Evolutionary conservation across 331 rosid species (phyloP).

Genomic region (Telfairia occidentalis): DNA sequence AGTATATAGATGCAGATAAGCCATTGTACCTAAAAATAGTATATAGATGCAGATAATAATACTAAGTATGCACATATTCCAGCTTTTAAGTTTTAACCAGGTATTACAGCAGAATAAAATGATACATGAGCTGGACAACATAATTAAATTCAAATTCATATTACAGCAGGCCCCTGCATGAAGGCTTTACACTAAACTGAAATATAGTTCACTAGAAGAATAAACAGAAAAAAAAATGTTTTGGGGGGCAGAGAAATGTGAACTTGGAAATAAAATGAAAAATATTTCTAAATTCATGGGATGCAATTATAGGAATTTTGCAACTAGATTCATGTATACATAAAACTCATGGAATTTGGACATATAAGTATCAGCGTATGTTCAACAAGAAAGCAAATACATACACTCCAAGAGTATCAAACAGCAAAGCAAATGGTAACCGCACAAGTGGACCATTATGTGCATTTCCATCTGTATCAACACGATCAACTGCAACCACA

Average conservation of each 20-base stretch:
- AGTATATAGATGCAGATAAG: neutral
- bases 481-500: conserved; percentile 73
- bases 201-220: too few relatives aligned
- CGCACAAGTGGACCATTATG: conserved; percentile 58
- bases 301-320: neutral
- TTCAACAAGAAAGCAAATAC: conserved; percentile 22
- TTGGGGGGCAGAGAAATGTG: neutral
- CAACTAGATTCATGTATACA: neutral
- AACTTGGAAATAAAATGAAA: neutral
- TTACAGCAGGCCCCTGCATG: neutral
- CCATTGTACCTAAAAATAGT: neutral
- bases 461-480: conserved; percentile 64
- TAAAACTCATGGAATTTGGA: neutral
- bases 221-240: neutral
- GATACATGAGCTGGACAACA: neutral
- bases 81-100: neutral
- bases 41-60: neutral
- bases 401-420: conserved; percentile 87
- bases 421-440: conserved; percentile 84
- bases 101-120: neutral
- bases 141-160: neutral
- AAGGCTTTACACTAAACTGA: neutral
- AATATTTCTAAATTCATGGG: neutral
- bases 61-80: neutral
- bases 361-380: neutral